Evolutionary conservation across 2,329 filamentous ascomycete genomes (phyloP).

Genomic region (Alternaria burnsii): DNA sequence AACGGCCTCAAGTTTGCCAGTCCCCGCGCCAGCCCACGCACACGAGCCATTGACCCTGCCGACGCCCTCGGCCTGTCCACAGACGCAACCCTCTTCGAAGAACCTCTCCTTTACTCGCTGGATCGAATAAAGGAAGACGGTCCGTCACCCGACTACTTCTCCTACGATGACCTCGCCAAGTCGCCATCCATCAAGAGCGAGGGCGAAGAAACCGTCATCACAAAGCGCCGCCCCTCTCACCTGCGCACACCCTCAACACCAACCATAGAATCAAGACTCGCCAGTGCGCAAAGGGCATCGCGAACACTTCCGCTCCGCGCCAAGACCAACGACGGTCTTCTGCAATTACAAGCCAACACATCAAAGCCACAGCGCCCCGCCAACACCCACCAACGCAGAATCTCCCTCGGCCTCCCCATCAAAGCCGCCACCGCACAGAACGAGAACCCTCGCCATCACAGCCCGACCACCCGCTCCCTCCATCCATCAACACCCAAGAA

Average conservation of each 20-base stretch:
- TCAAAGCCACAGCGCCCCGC: constrained; percentile 20
- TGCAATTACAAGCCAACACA: constrained; percentile 29
- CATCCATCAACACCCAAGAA: constrained; percentile 9
- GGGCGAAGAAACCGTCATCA: constrained; percentile 16
- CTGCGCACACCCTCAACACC: constrained; percentile 26
- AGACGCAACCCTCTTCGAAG: constrained; percentile 32
- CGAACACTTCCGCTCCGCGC: constrained; percentile 22
- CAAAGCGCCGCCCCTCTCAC: constrained; percentile 25
- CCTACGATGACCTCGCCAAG: constrained; percentile 17
- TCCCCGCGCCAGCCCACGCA: constrained; percentile 18
- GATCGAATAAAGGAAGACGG: constrained; percentile 26
- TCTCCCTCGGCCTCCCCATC: constrained; percentile 34
- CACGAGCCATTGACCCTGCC: constrained; percentile 16
- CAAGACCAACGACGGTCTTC: constrained; percentile 33
- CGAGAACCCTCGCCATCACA: constrained; percentile 11
- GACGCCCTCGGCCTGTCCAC: constrained; percentile 26
- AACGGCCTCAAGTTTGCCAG: constrained; percentile 27
- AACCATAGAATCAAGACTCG: constrained; percentile 23
- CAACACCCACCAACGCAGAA: constrained; percentile 28
- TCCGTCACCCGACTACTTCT: constrained; percentile 22
- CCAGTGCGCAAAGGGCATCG: constrained; percentile 18
- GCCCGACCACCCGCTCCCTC: constrained; percentile 16
- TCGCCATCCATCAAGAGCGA: constrained; percentile 21
- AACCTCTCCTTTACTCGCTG: constrained; percentile 27
- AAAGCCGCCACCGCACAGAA: constrained; percentile 13